Base-by-base conservation (phyloP, 2,329 filamentous ascomycete species). In the Ascochyta pisi region DNA sequence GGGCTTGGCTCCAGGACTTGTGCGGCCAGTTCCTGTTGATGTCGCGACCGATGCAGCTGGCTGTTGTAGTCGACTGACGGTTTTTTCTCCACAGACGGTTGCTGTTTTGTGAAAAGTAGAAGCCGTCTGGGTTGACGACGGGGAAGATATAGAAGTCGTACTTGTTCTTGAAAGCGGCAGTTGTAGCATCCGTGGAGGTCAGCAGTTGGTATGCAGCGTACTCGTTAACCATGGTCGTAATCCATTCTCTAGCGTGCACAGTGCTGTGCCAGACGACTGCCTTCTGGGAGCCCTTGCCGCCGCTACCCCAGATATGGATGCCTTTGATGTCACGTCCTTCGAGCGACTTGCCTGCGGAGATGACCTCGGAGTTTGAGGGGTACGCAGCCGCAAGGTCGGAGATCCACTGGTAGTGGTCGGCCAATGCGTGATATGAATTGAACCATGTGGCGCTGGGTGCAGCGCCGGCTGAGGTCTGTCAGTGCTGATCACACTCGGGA, bases 101-200 rank as follows among this genome's bases (percentile, higher is more conserved):
- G 41, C 53, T 71, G n/a, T 68, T 65, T 48, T 77, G 75, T 4
- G 71, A 68, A 64, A 71, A 76, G 40, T 71, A 69, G 58, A 77
- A 77, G 51, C 74, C 74, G 45, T 76, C 73, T 1, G 74, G 74
- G 62, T 76, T 76, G 23, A 75, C 71, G n/a, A 76, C 64, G 7
- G 74, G 73, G 58, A 75, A 68, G 62, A 89, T 81, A 70, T 87
- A 88, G 62, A 87, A 87, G 73, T 90, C 88, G 67, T 86, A 88
- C 51, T 79, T 83, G 71, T 88, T 80, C 23, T 89, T 78, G 49
- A 84, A 79, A 1, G 72, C 67, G 3, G 66, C 64, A 38, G 66
- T 65, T 1, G 64, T 62, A 12, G 72, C 42, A 41, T 74, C 67
- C 3, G 71, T 69, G 6, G 66, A 64, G 13, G 68, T 71, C 13